Conservation (phyloP, 1,139 yeast species). For the Suhomyces atakaporum region DNA sequence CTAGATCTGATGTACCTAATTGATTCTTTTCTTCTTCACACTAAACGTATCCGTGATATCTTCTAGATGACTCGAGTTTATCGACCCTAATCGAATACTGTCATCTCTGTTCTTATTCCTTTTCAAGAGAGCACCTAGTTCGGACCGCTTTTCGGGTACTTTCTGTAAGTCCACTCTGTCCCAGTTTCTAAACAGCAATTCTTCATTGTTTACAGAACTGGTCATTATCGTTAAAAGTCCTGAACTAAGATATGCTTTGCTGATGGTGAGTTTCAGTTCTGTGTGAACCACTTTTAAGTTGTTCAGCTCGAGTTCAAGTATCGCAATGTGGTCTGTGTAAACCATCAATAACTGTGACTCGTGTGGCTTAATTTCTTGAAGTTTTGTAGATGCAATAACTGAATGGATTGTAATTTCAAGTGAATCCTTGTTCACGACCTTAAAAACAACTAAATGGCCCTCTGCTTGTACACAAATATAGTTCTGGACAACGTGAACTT, state of each 20-base stretch:
- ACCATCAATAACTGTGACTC: slow-evolving; percentile 3
- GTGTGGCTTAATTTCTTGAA: slow-evolving; percentile 1
- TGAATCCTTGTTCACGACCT: neutral
- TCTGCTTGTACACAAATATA: slow-evolving; percentile 4
- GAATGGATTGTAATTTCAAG: neutral
- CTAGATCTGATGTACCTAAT: too few species aligned
- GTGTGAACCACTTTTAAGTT: slow-evolving; percentile 13
- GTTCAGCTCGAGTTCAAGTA: slow-evolving; percentile 11
- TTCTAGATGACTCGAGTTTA: slow-evolving; percentile 19
- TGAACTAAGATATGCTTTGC: slow-evolving; percentile 9
- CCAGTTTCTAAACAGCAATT: slow-evolving; percentile 13
- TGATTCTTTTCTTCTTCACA: slow-evolving; percentile 18
- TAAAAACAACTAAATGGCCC: slow-evolving; percentile 1
- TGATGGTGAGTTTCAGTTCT: slow-evolving; percentile 7
- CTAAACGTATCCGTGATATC: slow-evolving; percentile 37
- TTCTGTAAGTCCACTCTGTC: slow-evolving; percentile 3
- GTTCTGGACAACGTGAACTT: slow-evolving; percentile 1
- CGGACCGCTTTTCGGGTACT: slow-evolving; percentile 2
- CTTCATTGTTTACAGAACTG: slow-evolving; percentile 9
- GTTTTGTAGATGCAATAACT: neutral
- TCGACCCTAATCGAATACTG: slow-evolving; percentile 8
- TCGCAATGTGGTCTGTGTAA: slow-evolving; percentile 16
- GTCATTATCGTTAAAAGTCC: slow-evolving; percentile 6
- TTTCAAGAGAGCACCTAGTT: slow-evolving; percentile 11
- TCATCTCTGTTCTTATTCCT: slow-evolving; percentile 10